Evolutionary conservation across 1,139 yeast genomes (phyloP), one percentile per base, ranked within the genome.

Genomic region (Ashbya aceris): DNA sequence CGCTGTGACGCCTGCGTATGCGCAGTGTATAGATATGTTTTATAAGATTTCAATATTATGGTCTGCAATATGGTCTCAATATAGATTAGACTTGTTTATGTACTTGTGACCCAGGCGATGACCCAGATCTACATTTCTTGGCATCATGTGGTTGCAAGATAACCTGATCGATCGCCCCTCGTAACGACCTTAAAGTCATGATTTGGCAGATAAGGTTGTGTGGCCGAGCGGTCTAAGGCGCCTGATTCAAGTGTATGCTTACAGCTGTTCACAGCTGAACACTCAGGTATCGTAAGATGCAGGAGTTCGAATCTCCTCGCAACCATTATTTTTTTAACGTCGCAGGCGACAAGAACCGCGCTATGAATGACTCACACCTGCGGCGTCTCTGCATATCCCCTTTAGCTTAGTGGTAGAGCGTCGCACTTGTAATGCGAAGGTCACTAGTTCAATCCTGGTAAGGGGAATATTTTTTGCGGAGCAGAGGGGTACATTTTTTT

Each of bases 351-450:
- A n/a, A n/a, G n/a, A n/a, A n/a, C n/a, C n/a, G n/a, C n/a, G n/a
- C n/a, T n/a, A n/a, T n/a, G n/a, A n/a, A n/a, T n/a, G n/a, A n/a
- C n/a, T n/a, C n/a, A n/a, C n/a, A n/a, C n/a, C n/a, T n/a, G n/a
- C n/a, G n/a, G n/a, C 23, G 23, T 17, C 23, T 6, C 23, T 17
- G 23, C 23, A 17, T 6, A 17, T 32, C 85, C 85, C 71, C 74
- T 72, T 80, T 81, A 81, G 89, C 87, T 81, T 79, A 81, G 89
- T 80, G 89, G 89, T 81, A 81, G 85, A 81, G 89, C 89, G 87
- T 79, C 80, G 86, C 87, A 81, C 87, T 80, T 81, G 87, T 80
- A 80, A 81, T 80, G 89, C 87, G 80, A 79, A 80, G 89, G 84
- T 81, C 89, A 83, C 83, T 79, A 82, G 87, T 81, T 81, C 87